Conservation (phyloP, 805 yeast species). For the Grigorovia humatica region DNA sequence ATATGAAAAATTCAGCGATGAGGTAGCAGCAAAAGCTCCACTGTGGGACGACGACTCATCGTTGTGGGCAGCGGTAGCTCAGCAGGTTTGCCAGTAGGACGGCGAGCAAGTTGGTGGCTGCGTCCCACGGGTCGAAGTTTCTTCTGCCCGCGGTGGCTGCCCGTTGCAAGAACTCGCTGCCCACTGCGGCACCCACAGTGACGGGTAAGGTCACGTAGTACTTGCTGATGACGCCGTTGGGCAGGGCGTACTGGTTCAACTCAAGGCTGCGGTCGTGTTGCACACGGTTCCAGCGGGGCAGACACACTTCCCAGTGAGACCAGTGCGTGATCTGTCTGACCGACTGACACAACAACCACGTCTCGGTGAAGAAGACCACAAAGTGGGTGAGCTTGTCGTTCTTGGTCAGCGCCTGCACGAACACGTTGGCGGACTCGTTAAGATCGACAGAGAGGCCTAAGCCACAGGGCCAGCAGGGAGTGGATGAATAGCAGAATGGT, state of each 20-base stretch:
- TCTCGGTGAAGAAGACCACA: conserved; percentile 35
- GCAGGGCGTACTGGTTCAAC: not conserved
- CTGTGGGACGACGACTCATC: no score
- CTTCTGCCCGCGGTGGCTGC: conserved; percentile 28
- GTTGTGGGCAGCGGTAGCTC: no score
- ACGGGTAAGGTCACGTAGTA: not conserved
- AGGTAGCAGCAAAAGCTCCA: not conserved
- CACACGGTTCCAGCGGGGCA: not conserved
- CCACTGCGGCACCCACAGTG: conserved; percentile 19
- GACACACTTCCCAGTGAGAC: not conserved
- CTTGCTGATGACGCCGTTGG: not conserved
- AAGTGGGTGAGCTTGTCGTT: conserved; percentile 48
- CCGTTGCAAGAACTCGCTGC: conserved; percentile 41
- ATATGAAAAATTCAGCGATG: not conserved
- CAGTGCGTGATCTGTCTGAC: conserved; percentile 9
- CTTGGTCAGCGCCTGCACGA: conserved; percentile 28
- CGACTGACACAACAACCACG: conserved; percentile 40
- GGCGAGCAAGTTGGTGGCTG: conserved; percentile 30
- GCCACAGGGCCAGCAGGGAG: conserved; percentile 16
- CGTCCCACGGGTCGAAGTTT: conserved; percentile 41
- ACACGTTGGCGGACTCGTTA: not conserved
- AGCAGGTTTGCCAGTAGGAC: conserved; percentile 9
- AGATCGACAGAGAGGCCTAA: conserved; percentile 28
- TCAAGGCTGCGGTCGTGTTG: not conserved
- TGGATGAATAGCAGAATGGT: conserved; percentile 7